phyloP scores from a whole-genome alignment of 441 rosid species.

The Eugenia klotzschiana region DNA sequence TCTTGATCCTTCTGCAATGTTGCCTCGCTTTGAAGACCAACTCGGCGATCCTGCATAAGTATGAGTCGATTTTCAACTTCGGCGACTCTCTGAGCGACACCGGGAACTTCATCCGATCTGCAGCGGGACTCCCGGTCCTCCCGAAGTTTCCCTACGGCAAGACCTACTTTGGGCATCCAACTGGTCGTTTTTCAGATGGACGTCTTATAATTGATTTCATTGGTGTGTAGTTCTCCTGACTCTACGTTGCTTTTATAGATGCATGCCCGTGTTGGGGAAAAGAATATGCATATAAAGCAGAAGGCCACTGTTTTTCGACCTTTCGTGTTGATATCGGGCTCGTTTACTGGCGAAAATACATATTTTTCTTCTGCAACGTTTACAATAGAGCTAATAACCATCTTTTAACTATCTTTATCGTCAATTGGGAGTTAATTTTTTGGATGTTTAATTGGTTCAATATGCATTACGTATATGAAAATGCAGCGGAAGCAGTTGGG shows the following conservation, averaged over 20 bases:
- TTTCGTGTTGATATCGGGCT: no score
- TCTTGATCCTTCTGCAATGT: not conserved
- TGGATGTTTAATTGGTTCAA: not conserved
- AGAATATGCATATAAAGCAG: not conserved
- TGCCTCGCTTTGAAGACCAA: not conserved
- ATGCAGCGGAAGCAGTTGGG: not conserved
- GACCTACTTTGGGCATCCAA: constrained; percentile 17
- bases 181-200: constrained; percentile 35
- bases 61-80: not conserved
- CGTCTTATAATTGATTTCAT: constrained; percentile 28
- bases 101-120: not conserved
- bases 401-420: not conserved
- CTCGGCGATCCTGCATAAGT: not conserved
- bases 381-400: no score
- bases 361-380: no score
- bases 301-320: not conserved
- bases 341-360: no score
- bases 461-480: not conserved
- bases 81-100: not conserved
- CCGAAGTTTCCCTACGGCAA: not conserved
- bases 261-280: not conserved
- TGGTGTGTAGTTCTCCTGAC: not conserved
- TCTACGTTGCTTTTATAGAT: not conserved
- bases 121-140: not conserved
- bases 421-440: not conserved